phyloP scores from a whole-genome alignment of 164 flowering plant genomes.

The Stephania yunnanensis region DNA sequence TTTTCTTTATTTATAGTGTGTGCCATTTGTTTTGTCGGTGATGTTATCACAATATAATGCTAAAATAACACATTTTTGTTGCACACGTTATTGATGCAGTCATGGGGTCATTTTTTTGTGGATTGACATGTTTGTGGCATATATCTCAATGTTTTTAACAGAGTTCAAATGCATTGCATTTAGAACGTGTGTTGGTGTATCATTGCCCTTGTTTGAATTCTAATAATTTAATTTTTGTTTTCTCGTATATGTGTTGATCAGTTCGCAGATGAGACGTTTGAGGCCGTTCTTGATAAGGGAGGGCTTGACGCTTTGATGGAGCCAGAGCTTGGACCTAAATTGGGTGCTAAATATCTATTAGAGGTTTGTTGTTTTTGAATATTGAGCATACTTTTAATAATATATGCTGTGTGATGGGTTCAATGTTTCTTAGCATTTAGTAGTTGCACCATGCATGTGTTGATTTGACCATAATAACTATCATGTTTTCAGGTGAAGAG shows the following conservation, averaged over 20 bases:
- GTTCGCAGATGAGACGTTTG: slow-evolving; percentile 62
- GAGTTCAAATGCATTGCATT: too few species aligned
- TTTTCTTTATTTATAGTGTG: too few species aligned
- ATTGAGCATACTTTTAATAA: slow-evolving; percentile 15
- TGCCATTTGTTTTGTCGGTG: too few species aligned
- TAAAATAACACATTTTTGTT: too few species aligned
- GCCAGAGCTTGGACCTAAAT: slow-evolving; percentile 68
- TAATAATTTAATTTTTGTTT: too few species aligned
- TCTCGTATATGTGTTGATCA: slow-evolving; percentile 17
- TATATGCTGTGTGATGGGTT: neutral
- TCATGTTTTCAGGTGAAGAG: slow-evolving; percentile 62
- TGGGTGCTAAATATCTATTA: slow-evolving; percentile 71
- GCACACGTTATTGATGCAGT: too few species aligned
- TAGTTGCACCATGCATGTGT: neutral
- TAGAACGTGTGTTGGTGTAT: too few species aligned
- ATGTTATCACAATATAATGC: too few species aligned
- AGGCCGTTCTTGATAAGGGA: slow-evolving; percentile 82
- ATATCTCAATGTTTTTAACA: too few species aligned
- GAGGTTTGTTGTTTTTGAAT: slow-evolving; percentile 52
- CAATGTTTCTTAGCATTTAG: neutral
- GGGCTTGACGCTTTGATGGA: slow-evolving; percentile 99
- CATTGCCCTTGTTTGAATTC: too few species aligned
- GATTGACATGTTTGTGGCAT: too few species aligned
- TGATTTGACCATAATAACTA: slow-evolving; percentile 9
- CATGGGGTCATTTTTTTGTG: too few species aligned